Evolutionary conservation across 2,329 filamentous ascomycete species (phyloP).

Genomic region (Sphaerulina populicola): DNA sequence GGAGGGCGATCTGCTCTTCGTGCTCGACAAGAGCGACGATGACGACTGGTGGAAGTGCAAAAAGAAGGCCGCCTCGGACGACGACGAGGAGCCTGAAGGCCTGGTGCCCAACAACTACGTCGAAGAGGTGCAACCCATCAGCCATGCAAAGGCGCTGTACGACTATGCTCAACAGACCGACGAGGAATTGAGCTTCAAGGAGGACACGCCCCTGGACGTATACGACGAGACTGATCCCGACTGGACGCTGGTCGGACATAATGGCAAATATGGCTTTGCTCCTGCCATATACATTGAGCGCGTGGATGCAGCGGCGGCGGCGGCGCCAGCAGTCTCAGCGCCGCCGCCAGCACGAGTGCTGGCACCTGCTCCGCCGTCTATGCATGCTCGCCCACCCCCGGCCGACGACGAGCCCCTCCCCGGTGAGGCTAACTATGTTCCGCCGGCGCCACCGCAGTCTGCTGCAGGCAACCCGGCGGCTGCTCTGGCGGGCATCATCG

Average conservation of each 20-base stretch:
- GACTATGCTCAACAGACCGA: constrained; percentile 96
- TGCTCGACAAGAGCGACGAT: constrained; percentile 66
- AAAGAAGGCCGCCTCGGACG: constrained; percentile 68
- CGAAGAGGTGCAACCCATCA: constrained; percentile 64
- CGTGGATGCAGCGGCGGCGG: constrained; percentile 39
- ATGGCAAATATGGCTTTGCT: constrained; percentile 84
- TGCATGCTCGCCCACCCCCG: constrained; percentile 34
- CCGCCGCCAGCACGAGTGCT: constrained; percentile 32
- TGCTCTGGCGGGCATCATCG: constrained; percentile 49
- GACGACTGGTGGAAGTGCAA: constrained; percentile 97
- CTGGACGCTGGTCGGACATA: constrained; percentile 85
- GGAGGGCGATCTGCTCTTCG: constrained; percentile 82
- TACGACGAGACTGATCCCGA: constrained; percentile 89
- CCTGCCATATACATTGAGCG: constrained; percentile 93
- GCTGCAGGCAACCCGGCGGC: constrained; percentile 46
- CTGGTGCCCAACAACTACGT: constrained; percentile 92
- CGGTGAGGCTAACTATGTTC: constrained; percentile 38
- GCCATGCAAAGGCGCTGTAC: constrained; percentile 83
- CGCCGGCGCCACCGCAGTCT: constrained; percentile 34
- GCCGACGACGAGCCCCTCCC: constrained; percentile 33
- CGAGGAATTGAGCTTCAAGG: constrained; percentile 90
- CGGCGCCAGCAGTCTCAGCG: constrained; percentile 31
- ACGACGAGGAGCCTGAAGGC: constrained; percentile 84
- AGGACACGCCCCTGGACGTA: constrained; percentile 73
- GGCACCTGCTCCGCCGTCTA: constrained; percentile 29